Conservation (phyloP, 202 grass and related monocot species). For the Saccharum hybrid region DNA sequence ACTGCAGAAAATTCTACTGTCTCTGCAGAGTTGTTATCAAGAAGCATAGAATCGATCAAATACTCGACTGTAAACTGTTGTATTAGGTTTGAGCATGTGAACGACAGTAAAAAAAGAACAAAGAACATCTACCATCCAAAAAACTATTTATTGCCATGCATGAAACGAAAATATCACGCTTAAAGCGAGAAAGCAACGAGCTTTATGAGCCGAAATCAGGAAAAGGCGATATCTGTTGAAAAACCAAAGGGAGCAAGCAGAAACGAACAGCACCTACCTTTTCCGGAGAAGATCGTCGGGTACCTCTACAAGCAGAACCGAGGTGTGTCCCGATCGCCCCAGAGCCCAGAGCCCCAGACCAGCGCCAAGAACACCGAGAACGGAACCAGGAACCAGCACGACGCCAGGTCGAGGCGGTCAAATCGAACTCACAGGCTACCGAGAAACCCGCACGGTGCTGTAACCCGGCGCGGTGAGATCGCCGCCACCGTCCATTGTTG, state of each 20-base stretch:
- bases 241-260: conserved; percentile 14
- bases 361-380: no score
- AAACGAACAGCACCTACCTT: conserved; percentile 10
- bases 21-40: conserved; percentile 2
- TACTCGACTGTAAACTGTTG: not conserved
- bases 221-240: conserved; percentile 3
- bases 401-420: conserved; percentile 13
- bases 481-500: conserved; percentile 44
- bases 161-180: not conserved
- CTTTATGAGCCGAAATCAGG: conserved; percentile 1
- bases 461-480: not conserved
- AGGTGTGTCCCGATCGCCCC: conserved; percentile 12
- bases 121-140: not conserved
- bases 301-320: conserved; percentile 23
- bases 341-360: no score
- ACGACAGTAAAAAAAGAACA: not conserved
- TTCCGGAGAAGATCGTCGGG: not conserved
- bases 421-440: conserved; percentile 27
- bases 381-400: not conserved
- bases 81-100: not conserved
- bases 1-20: not conserved
- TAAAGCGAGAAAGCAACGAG: conserved; percentile 48
- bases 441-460: conserved; percentile 21
- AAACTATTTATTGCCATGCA: conserved; percentile 20
- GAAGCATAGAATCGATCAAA: conserved; percentile 11